A percentile compares a stretch with the other conserved stretches of the same genome.
Conservation (phyloP, 768 basidiomycete species). For the Cystofilobasidium ferigula region DNA sequence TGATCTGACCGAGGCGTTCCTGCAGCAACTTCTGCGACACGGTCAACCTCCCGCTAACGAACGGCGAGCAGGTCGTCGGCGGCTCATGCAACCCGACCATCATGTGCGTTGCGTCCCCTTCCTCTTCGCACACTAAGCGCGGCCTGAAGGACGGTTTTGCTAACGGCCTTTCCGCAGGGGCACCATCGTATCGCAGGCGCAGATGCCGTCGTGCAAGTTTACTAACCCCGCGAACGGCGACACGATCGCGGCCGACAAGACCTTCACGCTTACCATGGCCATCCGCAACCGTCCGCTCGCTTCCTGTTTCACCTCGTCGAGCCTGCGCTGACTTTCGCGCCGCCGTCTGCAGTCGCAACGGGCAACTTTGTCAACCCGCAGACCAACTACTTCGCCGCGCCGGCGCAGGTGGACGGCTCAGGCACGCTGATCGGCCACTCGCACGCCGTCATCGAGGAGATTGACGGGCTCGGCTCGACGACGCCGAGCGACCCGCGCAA, state of each 20-base stretch:
- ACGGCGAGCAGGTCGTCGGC: slow-evolving; percentile 42
- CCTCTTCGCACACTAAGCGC: too few species aligned
- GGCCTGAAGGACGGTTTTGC: too few species aligned
- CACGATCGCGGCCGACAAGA: slow-evolving; percentile 42
- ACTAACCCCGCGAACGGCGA: slow-evolving; percentile 24
- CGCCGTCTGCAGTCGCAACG: neutral
- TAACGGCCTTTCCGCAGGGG: neutral
- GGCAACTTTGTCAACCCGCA: slow-evolving; percentile 9
- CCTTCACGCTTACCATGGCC: slow-evolving; percentile 48
- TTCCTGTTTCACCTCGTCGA: neutral
- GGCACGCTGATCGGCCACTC: slow-evolving; percentile 15
- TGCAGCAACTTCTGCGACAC: slow-evolving; percentile 48
- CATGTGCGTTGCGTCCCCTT: slow-evolving; percentile 46
- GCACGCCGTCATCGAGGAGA: slow-evolving; percentile 15
- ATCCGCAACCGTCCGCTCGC: slow-evolving; percentile 35
- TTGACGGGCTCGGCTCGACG: neutral
- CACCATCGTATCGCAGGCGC: slow-evolving; percentile 7
- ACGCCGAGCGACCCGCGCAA: slow-evolving; percentile 15
- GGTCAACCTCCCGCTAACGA: slow-evolving; percentile 46
- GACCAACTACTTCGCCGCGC: slow-evolving; percentile 15
- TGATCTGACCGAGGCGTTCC: neutral
- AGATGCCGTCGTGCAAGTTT: slow-evolving; percentile 38
- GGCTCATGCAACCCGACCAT: slow-evolving; percentile 48
- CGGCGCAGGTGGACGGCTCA: slow-evolving; percentile 1
- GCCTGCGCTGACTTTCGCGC: neutral